A percentile compares a stretch with the other conserved stretches of the same genome.
Evolutionary conservation across 495 filamentous ascomycete species (phyloP).

Genomic region (Aspergillus homomorphus): DNA sequence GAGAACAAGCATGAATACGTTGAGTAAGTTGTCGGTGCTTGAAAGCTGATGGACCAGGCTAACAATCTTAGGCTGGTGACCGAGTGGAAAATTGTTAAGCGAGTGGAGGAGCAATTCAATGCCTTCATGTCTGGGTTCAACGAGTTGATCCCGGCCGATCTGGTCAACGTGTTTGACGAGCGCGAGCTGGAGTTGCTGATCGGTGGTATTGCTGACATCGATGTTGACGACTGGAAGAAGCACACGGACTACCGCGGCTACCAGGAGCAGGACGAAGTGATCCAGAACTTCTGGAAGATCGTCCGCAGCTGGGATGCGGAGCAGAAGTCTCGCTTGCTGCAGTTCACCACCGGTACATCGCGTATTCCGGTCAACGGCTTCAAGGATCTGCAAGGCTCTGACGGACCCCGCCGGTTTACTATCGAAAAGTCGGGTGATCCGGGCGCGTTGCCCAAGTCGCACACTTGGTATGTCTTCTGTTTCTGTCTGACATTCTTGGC

Average conservation of each 20-base stretch:
- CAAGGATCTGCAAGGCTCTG: conserved; percentile 97
- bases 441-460: conserved; percentile 86
- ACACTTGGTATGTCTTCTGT: conserved; percentile 78
- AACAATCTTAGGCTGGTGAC: conserved; percentile 67
- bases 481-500: neutral
- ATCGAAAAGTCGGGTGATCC: conserved; percentile 96
- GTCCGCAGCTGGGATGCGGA: conserved; percentile 96
- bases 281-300: conserved; percentile 98
- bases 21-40: conserved; percentile 56
- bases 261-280: conserved; percentile 94
- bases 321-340: conserved; percentile 92
- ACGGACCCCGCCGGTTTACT: conserved; percentile 92
- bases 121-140: conserved; percentile 97
- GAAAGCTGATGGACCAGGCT: neutral
- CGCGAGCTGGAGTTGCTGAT: conserved; percentile 95
- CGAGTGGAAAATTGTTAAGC: conserved; percentile 98
- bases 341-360: conserved; percentile 96
- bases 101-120: conserved; percentile 95
- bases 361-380: conserved; percentile 99
- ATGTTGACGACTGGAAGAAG: conserved; percentile 99
- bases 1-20: conserved; percentile 95
- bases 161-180: conserved; percentile 99
- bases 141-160: conserved; percentile 91
- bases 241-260: conserved; percentile 99
- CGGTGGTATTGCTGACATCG: conserved; percentile 98